Base-by-base conservation (phyloP, 2,329 filamentous ascomycete species). In the Nigrospora osmanthi region DNA sequence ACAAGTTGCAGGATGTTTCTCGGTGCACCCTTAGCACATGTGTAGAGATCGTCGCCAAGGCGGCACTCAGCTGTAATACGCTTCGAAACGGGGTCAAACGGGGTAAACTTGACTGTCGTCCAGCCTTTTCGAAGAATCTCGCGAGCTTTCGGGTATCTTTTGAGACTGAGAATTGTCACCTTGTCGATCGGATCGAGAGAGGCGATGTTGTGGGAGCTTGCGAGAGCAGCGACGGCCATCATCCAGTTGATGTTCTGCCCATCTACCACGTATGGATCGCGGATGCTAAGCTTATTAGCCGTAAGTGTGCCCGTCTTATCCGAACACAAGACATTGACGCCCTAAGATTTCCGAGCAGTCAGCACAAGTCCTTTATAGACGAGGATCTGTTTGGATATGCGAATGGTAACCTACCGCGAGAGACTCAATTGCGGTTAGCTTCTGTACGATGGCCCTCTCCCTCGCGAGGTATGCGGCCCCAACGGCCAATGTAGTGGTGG, bases 21-120 rank as follows among this genome's bases (percentile, higher is more conserved):
- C 60, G 82, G 82, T 44, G 82, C 82, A 74, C 82, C 82, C 74
- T 86, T 86, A 61, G 81, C 80, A 60, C 81, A 85, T 58, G 76
- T 75, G 68, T 83, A 86, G 57, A 73, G 76, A 63, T 84, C 80
- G 61, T 80, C 80, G 59, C 83, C 76, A 68, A 83, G 80, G 48
- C 76, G 75, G 66, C 78, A 81, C 62, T 84, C 62, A 48, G 80
- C 75, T 52, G 81, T 85, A 57, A 86, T 86, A 65, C 82, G 80
- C 76, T 88, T 88, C 61, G 83, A 87, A 64, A 87, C 83, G 47
- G 84, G 83, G 67, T 88, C 84, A 72, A 88, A 85, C 36, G 81
- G 81, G 50, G 78, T 86, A 72, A 86, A 88, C 67, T 85, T 86
- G 68, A 85, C 79, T 33, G 84, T 88, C 67, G 76, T 77, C 84